Base-by-base conservation (phyloP, 2,329 filamentous ascomycete species). In the Metarhizium guizhouense region DNA sequence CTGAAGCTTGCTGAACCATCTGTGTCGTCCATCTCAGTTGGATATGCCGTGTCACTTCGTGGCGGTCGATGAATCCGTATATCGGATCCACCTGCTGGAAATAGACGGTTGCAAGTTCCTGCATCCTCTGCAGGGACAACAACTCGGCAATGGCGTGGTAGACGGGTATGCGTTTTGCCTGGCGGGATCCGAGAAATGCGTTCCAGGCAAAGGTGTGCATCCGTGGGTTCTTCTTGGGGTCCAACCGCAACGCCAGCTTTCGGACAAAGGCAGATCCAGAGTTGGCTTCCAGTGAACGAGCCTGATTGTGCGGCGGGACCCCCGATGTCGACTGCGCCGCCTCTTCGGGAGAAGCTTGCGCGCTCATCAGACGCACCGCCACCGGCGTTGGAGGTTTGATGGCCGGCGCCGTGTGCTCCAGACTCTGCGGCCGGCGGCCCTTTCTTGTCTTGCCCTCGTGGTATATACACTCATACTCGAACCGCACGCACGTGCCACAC, bases 151-250 rank as follows among this genome's bases (percentile, higher is more conserved):
- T 20, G 4, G 51, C 10, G 1, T 8, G 47, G 6, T 14, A 30
- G 4, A n/a, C 16, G 18, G 47, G 29, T 13, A 25, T 20, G 30
- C 36, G 20, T 5, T 79, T 72, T 7, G 72, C 65, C 36, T 73
- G 72, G 10, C 68, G 59, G 1, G 67, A 60, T 0, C 71, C 70
- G 4, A 69, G 61, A 50, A 66, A 66, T 10, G 64, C 62, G 55
- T 83, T 83, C 80, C 80, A 83, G 0, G 76, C 79, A 62, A 83
- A 83, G 0, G 79, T 72, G 59, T 80, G 76, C 54, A 82, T 68
- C 50, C 76, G 72, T 0, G 80, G 78, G 1, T 77, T 78, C 60
- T 75, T 76, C 4, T 74, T 74, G 0, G 79, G 76, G 61, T 83
- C 79, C 20, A 82, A 70, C 47, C 74, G 72, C 47, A 81, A 69